Base-by-base conservation (phyloP, 139 green algal species). In the Yamagishiella unicocca region DNA sequence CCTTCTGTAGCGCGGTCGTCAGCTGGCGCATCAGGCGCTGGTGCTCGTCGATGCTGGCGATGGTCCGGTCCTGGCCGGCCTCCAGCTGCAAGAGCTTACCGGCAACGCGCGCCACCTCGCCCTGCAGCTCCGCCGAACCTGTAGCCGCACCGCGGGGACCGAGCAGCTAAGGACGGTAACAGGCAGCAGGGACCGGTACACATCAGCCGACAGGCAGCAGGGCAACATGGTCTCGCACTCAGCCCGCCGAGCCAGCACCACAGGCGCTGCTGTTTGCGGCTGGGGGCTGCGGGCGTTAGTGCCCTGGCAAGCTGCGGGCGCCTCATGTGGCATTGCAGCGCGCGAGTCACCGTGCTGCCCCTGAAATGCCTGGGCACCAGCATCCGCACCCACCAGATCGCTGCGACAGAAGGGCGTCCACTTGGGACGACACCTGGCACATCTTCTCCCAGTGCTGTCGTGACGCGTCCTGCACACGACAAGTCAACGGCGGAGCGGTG, bases 401-500 rank as follows among this genome's bases (percentile, higher is more conserved):
- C 46, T 79, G 81, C n/a, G 81, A 31, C 43, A 78, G 46, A 31
- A 87, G 45, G 19, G 64, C 38, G 64, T 87, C 81, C 45, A 78
- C 81, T 22, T 87, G 81, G 2, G 64, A 77, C 0, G 81, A 67
- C 10, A 87, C 64, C 66, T 79, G 81, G 64, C 66, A 79, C 64
- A 87, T n/a, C 35, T 78, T 77, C 64, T 87, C 81, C 81, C 81
- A 87, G 64, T 89, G 72, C 24, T 77, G 72, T 58, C 74, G 54
- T 17, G 38, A 67, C n/a, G 45, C 6, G 37, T 76, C 71, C 83
- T 89, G 71, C 45, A 58, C 17, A 58, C 50, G 17, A 58, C 50
- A 58, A 58, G 50, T 17, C 12, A 58, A 58, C 31, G 74, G 27
- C 25, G 45, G n/a, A n/a, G n/a, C n/a, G n/a, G n/a, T n/a, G n/a